phyloP scores from a whole-genome alignment of 768 basidiomycete species.

The Mycena filopes region DNA sequence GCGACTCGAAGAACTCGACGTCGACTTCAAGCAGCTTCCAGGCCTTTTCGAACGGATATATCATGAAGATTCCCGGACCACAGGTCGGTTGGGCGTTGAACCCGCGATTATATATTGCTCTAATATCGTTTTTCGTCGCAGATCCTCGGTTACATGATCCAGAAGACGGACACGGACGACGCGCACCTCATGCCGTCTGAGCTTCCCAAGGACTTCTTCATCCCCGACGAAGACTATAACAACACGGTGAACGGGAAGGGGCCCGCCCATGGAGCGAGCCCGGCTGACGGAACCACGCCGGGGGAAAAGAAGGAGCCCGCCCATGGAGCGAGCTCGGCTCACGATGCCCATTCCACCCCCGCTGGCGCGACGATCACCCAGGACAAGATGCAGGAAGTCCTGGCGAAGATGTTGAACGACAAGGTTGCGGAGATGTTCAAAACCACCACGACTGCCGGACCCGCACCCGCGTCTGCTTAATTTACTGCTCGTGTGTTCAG shows the following conservation, averaged over 20 bases:
- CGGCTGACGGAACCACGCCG: too few relatives aligned
- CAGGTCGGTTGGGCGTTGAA: slow-evolving; percentile 26
- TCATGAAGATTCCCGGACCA: slow-evolving; percentile 35
- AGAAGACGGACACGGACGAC: slow-evolving; percentile 22
- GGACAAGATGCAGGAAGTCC: slow-evolving; percentile 12
- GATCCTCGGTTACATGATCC: slow-evolving; percentile 22
- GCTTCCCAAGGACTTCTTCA: slow-evolving; percentile 20
- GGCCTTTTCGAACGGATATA: slow-evolving; percentile 25
- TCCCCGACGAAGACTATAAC: slow-evolving; percentile 26
- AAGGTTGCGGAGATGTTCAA: slow-evolving; percentile 21
- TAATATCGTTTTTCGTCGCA: too few relatives aligned
- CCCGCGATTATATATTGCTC: background rate
- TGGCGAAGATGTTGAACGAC: slow-evolving; percentile 23
- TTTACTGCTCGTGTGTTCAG: too few relatives aligned
- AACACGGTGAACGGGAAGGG: background rate
- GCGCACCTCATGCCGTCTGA: slow-evolving; percentile 34
- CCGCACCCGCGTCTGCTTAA: too few relatives aligned
- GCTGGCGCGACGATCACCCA: slow-evolving; percentile 6
- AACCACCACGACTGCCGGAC: too few relatives aligned
- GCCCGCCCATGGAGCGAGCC: background rate
- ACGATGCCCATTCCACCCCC: too few relatives aligned
- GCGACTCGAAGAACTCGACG: slow-evolving; percentile 13
- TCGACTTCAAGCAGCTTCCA: slow-evolving; percentile 14
- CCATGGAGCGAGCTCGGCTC: background rate
- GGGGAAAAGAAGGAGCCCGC: background rate